Evolutionary conservation across 495 filamentous ascomycete species (phyloP), one percentile per base, ranked within the genome.

Genomic region (Aspergillus sparsus): DNA sequence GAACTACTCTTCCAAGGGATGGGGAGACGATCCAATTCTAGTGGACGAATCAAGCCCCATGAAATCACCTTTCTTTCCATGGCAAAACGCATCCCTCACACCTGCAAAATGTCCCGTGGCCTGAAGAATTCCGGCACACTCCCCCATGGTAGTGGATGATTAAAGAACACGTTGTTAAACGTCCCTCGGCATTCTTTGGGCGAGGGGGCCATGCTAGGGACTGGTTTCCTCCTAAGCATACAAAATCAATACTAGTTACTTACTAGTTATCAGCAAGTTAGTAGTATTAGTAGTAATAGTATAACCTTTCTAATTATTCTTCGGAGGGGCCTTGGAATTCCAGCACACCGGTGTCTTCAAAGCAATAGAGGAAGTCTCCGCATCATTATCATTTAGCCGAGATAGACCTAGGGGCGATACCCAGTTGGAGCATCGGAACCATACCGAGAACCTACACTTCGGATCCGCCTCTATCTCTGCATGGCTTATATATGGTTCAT

Each of bases 51-150:
- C 57, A 60, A 34, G 31, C 7, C 9, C 18, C 57, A 7, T 7
- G 34, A 57, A 42, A 39, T 18, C 9, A 47, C 37, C 37, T 3
- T 10, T n/a, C 62, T 27, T 31, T 35, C 21, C 57, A 64, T 60
- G 62, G 49, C 37, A 54, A 61, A 54, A 59, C n/a, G 58, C 59
- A 55, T 6, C 56, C 52, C 49, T 47, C 58, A 53, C 55, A 51
- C 41, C 55, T 62, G 45, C 49, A 53, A 62, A 59, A 62, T 57
- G 41, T 54, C 56, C 57, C 60, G 54, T 66, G 61, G 61, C 44
- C 58, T 61, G 61, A 63, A 62, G 61, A 62, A 59, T 53, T 55
- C 52, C 57, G 57, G 51, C 55, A 49, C 55, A 52, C 46, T 41
- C 37, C 5, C 16, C 46, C 60, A 53, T 46, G 53, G 45, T 36